Conservation (phyloP, 1,284 basidiomycete genomes). For the Pseudozyma thailandica region DNA sequence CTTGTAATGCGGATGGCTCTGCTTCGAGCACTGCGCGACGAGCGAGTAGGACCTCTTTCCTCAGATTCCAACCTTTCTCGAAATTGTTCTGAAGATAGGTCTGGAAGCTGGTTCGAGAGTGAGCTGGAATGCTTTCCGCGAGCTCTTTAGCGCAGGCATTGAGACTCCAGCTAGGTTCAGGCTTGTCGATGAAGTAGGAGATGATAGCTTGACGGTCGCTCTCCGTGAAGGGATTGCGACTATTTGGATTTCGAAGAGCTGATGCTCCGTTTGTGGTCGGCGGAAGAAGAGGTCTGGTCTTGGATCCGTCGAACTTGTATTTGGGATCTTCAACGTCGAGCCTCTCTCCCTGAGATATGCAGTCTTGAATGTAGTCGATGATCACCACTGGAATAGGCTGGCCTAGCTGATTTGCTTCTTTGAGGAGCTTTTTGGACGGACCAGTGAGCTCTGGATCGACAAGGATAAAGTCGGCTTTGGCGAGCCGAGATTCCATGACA, state of each 20-base stretch:
- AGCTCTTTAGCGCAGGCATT: constrained; percentile 44
- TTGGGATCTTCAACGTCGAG: constrained; percentile 24
- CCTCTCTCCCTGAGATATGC: constrained; percentile 9
- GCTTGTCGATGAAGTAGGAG: constrained; percentile 32
- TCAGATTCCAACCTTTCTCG: constrained; percentile 39
- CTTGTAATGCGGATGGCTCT: constrained; percentile 30
- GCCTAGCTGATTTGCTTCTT: constrained; percentile 21
- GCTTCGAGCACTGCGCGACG: constrained; percentile 18
- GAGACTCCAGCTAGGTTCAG: constrained; percentile 40
- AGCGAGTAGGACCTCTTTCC: constrained; percentile 13
- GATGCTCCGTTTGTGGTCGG: constrained; percentile 7
- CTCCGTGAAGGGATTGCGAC: constrained; percentile 41
- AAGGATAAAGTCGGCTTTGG: constrained; percentile 34
- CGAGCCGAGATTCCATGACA: constrained; percentile 27
- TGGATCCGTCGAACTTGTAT: constrained; percentile 29
- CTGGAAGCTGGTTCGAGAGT: constrained; percentile 50
- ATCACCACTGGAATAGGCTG: constrained; percentile 44
- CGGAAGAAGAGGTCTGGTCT: background rate
- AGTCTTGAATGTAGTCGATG: constrained; percentile 28
- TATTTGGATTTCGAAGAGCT: constrained; percentile 7
- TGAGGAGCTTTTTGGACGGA: constrained; percentile 11
- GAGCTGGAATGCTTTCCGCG: constrained; percentile 25
- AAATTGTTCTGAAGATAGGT: constrained; percentile 49
- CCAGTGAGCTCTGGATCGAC: constrained; percentile 14
- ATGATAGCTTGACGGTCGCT: constrained; percentile 37